These are phyloP conservation scores for Podospora tetraspora DNA, from an alignment of 495 filamentous ascomycete genomes.

Conservation along the genomic window DNA sequence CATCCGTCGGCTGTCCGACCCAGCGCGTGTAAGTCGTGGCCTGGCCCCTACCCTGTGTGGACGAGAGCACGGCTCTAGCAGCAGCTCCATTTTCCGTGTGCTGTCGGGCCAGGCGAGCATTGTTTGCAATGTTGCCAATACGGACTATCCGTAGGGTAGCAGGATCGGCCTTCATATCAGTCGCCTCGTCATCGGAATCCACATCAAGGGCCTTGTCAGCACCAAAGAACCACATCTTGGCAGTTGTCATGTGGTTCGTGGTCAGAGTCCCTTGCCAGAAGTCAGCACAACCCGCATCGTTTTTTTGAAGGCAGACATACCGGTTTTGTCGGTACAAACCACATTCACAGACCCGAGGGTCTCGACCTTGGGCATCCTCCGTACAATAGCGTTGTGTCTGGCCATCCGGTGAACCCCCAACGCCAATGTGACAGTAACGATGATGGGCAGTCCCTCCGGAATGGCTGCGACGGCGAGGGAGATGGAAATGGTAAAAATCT, in stretches of 20 bases:
- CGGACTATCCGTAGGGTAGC: constrained; percentile 74
- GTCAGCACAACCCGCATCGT: not conserved
- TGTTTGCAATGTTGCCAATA: constrained; percentile 94
- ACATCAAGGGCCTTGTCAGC: constrained; percentile 65
- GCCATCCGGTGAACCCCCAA: constrained; percentile 95
- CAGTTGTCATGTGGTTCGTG: constrained; percentile 96
- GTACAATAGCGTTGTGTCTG: constrained; percentile 85
- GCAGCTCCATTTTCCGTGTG: constrained; percentile 58
- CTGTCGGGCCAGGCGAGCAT: constrained; percentile 65
- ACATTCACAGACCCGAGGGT: constrained; percentile 98
- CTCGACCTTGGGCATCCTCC: constrained; percentile 91
- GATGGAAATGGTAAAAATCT: constrained; percentile 97
- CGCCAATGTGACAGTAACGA: constrained; percentile 94
- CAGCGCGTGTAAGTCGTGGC: constrained; percentile 71
- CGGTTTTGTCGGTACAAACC: constrained; percentile 97
- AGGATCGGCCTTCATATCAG: constrained; percentile 56
- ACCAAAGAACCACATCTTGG: constrained; percentile 92
- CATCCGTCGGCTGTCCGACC: constrained; percentile 95
- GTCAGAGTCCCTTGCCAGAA: constrained; percentile 68
- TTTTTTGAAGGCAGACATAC: constrained; percentile 28
- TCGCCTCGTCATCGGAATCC: constrained; percentile 59
- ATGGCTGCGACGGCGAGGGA: constrained; percentile 96
- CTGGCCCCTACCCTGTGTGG: constrained; percentile 58
- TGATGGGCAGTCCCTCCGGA: constrained; percentile 94
- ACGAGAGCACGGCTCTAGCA: constrained; percentile 70